Evolutionary conservation across 257 asterid genomes (phyloP).

Genomic region (Craterostigma plantagineum): DNA sequence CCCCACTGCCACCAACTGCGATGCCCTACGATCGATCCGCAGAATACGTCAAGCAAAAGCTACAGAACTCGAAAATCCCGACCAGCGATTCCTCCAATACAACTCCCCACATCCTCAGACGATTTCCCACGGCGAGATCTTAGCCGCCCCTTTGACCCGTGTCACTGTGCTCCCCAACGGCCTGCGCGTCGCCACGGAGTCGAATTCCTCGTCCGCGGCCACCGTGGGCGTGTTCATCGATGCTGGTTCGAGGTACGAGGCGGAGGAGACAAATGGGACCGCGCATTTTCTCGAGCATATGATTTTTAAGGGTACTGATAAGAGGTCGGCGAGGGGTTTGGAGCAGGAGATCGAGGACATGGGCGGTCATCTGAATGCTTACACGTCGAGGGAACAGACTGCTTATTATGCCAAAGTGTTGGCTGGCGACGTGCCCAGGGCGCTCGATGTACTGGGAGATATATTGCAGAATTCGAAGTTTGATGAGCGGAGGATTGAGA

Average conservation of each 20-base stretch:
- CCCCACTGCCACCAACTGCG: slow-evolving; percentile 52
- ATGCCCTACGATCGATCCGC: slow-evolving; percentile 87
- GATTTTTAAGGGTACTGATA: slow-evolving; percentile 92
- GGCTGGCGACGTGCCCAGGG: slow-evolving; percentile 44
- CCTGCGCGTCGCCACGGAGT: slow-evolving; percentile 77
- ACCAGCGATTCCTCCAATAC: slow-evolving; percentile 48
- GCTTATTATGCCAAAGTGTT: slow-evolving; percentile 71
- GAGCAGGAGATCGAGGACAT: slow-evolving; percentile 97
- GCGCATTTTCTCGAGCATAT: slow-evolving; percentile 93
- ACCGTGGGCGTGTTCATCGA: slow-evolving; percentile 92
- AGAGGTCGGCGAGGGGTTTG: slow-evolving; percentile 40
- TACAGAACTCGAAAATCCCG: slow-evolving; percentile 49
- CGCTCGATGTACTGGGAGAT: slow-evolving; percentile 65
- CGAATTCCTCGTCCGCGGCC: slow-evolving; percentile 48
- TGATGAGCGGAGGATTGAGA: slow-evolving; percentile 34
- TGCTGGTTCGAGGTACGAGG: slow-evolving; percentile 87
- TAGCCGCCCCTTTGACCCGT: slow-evolving; percentile 52
- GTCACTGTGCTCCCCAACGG: slow-evolving; percentile 85
- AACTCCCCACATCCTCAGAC: slow-evolving; percentile 47
- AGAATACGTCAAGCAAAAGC: slow-evolving; percentile 43
- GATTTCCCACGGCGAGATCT: slow-evolving; percentile 48
- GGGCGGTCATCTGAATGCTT: slow-evolving; percentile 96
- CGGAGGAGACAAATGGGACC: slow-evolving; percentile 65
- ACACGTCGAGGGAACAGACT: slow-evolving; percentile 89
- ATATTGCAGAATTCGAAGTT: slow-evolving; percentile 76